Evolutionary conservation across 768 basidiomycete genomes (phyloP).

Genomic region (Trametes meyenii): DNA sequence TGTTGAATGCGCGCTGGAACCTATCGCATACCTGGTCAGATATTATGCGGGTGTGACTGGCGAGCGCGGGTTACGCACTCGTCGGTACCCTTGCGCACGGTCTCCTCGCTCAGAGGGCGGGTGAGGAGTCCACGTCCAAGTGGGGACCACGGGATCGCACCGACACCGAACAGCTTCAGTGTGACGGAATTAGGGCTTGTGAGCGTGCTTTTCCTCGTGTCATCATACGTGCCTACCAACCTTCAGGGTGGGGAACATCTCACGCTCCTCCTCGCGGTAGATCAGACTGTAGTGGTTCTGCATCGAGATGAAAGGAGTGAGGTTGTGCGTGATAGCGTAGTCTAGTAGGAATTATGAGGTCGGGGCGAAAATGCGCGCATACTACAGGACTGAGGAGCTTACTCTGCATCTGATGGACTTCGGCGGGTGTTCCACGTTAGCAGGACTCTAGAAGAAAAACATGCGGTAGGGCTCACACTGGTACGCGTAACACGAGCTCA

Average conservation of each 20-base stretch:
- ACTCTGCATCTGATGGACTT: conserved; percentile 40
- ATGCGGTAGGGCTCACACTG: conserved; percentile 29
- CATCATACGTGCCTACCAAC: too few relatives aligned
- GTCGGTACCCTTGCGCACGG: too few relatives aligned
- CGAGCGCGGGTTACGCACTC: too few relatives aligned
- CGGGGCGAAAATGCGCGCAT: too few relatives aligned
- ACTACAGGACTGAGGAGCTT: neutral
- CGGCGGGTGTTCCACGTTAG: neutral
- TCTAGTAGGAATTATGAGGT: conserved; percentile 27
- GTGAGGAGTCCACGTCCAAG: conserved; percentile 39
- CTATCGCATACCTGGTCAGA: too few relatives aligned
- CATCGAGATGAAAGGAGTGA: conserved; percentile 64
- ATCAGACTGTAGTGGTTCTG: conserved; percentile 61
- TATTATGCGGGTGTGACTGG: too few relatives aligned
- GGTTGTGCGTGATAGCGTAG: conserved; percentile 42
- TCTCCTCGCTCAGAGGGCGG: too few relatives aligned
- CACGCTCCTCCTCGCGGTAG: conserved; percentile 65
- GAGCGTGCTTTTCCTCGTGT: too few relatives aligned
- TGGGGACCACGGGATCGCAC: conserved; percentile 43
- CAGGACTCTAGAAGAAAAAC: neutral
- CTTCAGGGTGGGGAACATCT: conserved; percentile 56
- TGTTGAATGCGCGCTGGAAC: neutral
- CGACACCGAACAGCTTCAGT: conserved; percentile 37
- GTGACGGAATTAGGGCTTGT: too few relatives aligned
- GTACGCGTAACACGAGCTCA: conserved; percentile 41